Evolutionary conservation across 2,329 filamentous ascomycete genomes (phyloP).

Genomic region (Aspergillus viridinutans): DNA sequence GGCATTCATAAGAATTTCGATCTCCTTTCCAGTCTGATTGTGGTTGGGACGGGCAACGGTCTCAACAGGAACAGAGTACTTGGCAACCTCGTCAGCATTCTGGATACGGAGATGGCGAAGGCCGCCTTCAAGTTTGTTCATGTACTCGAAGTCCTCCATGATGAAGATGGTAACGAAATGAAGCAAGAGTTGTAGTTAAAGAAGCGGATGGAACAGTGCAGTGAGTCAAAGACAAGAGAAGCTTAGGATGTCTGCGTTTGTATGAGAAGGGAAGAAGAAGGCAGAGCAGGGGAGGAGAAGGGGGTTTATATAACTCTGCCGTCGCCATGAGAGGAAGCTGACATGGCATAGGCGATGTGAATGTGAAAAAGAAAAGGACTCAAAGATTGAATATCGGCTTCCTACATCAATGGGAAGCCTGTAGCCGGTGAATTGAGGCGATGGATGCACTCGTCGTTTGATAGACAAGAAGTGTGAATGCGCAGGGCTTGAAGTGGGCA

Average conservation of each 20-base stretch:
- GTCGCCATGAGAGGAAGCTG: not conserved
- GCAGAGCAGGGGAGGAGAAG: not conserved
- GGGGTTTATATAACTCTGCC: not conserved
- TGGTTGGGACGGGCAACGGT: conserved; percentile 50
- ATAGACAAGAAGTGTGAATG: conserved; percentile 8
- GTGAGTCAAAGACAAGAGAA: not conserved
- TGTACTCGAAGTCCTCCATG: conserved; percentile 21
- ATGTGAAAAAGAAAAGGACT: conserved; percentile 1
- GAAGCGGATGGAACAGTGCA: not conserved
- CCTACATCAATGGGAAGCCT: conserved; percentile 9
- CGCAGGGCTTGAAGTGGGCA: not conserved
- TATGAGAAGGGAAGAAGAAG: not conserved
- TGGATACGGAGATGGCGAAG: conserved; percentile 22
- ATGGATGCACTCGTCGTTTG: conserved; percentile 12
- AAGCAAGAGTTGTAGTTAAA: not conserved
- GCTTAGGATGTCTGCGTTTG: not conserved
- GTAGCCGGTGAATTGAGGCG: conserved; percentile 11
- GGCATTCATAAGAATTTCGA: conserved; percentile 65
- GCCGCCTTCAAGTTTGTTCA: conserved; percentile 17
- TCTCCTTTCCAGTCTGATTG: conserved; percentile 55
- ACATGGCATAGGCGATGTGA: not conserved
- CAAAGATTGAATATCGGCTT: conserved; percentile 13
- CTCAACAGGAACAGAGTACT: conserved; percentile 32
- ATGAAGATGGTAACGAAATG: conserved; percentile 6
- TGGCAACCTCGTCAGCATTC: conserved; percentile 24